A percentile compares a stretch with the other conserved stretches of the same genome.
phyloP scores from a whole-genome alignment of 192 early-diverging fungal species.

The Blastocladiella britannica region DNA sequence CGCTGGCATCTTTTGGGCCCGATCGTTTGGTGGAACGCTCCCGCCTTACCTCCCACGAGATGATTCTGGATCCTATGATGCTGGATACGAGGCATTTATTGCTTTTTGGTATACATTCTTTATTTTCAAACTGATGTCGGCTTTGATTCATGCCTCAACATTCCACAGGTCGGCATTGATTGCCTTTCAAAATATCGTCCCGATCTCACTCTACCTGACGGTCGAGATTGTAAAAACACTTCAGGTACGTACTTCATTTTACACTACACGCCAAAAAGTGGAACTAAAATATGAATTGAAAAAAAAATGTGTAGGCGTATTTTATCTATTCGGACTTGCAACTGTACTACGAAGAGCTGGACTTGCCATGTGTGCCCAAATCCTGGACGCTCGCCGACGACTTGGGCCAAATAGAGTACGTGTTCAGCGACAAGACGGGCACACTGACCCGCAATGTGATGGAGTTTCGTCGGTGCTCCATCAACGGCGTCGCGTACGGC shows the following conservation, averaged over 20 bases:
- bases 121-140: too few relatives aligned
- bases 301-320: slow-evolving; percentile 33
- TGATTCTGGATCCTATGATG: too few relatives aligned
- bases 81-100: too few relatives aligned
- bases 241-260: slow-evolving; percentile 39
- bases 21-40: neutral
- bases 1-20: neutral
- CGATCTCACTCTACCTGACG: slow-evolving; percentile 84
- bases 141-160: too few relatives aligned
- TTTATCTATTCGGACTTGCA: slow-evolving; percentile 81
- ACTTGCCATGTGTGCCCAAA: slow-evolving; percentile 16
- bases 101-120: slow-evolving; percentile 29
- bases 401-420: slow-evolving; percentile 85
- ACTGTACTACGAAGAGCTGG: slow-evolving; percentile 41
- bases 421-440: slow-evolving; percentile 93
- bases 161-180: slow-evolving; percentile 55
- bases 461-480: slow-evolving; percentile 86
- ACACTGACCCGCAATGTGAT: slow-evolving; percentile 89
- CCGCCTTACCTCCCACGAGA: too few relatives aligned
- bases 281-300: neutral
- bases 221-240: slow-evolving; percentile 80
- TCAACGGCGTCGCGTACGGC: slow-evolving; percentile 73
- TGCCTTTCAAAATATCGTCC: slow-evolving; percentile 89
- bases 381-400: slow-evolving; percentile 91
- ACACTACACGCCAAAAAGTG: neutral